Evolutionary conservation across 192 early-diverging fungal species (phyloP).

Genomic region (Cladochytrium replicatum): DNA sequence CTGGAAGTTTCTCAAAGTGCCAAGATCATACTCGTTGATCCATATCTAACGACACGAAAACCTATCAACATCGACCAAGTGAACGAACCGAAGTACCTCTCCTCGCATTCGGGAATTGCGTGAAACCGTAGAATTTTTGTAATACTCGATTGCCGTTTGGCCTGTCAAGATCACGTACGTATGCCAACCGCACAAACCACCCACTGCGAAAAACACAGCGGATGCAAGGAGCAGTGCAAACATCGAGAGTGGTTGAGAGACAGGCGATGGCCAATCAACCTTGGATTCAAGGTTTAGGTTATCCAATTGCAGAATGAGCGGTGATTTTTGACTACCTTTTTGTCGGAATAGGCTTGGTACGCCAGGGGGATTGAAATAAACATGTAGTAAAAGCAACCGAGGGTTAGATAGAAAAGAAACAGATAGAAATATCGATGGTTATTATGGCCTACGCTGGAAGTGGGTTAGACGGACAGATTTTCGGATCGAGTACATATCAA

Average conservation of each 20-base stretch:
- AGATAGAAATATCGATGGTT: constrained; percentile 48
- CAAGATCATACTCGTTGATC: constrained; percentile 28
- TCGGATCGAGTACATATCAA: background rate
- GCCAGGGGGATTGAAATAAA: no score
- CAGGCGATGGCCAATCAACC: constrained; percentile 22
- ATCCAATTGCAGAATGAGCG: no score
- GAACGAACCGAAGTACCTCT: constrained; percentile 12
- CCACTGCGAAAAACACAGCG: constrained; percentile 23
- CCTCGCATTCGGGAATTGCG: constrained; percentile 16
- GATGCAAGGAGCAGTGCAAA: constrained; percentile 20
- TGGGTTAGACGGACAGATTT: background rate
- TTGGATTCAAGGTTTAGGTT: no score
- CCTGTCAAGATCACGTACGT: constrained; percentile 31
- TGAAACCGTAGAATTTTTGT: constrained; percentile 13
- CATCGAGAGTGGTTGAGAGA: constrained; percentile 12
- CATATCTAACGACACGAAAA: background rate
- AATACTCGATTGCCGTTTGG: constrained; percentile 40
- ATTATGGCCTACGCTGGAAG: constrained; percentile 30
- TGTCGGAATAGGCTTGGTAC: no score
- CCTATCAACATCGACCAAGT: background rate
- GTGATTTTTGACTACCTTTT: no score
- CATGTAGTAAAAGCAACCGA: constrained; percentile 21
- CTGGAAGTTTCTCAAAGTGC: constrained; percentile 31
- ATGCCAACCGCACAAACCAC: constrained; percentile 27
- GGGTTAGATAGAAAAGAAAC: constrained; percentile 28